Evolutionary conservation across 2,329 filamentous ascomycete species (phyloP).

Genomic region (Didymella pomorum): DNA sequence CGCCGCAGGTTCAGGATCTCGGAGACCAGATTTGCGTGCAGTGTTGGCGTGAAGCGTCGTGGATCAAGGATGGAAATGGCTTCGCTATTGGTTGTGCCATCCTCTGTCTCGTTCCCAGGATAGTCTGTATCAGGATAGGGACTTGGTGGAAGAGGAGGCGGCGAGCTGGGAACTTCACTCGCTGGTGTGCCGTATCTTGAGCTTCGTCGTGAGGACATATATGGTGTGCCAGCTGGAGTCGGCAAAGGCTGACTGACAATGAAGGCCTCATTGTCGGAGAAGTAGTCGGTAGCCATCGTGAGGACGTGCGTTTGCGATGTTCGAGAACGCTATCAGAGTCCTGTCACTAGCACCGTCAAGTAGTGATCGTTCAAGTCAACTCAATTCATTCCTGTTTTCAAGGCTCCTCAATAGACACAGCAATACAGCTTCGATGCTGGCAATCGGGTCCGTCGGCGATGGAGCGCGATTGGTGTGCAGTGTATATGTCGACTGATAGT

Average conservation of each 20-base stretch:
- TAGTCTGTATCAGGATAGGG: conserved; percentile 49
- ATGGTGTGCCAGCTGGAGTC: conserved; percentile 75
- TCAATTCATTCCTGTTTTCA: conserved; percentile 42
- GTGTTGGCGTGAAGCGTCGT: conserved; percentile 89
- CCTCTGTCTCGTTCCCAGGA: conserved; percentile 45
- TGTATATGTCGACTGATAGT: neutral
- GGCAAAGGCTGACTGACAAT: conserved; percentile 64
- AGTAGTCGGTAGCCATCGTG: conserved; percentile 55
- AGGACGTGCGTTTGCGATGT: neutral
- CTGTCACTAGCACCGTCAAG: conserved; percentile 41
- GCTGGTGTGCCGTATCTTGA: conserved; percentile 66
- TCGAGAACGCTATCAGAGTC: neutral
- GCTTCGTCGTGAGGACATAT: conserved; percentile 69
- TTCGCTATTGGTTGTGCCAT: conserved; percentile 67
- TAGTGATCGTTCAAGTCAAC: conserved; percentile 31
- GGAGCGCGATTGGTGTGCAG: neutral
- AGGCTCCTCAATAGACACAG: neutral
- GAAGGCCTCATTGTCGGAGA: conserved; percentile 55
- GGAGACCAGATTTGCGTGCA: conserved; percentile 92
- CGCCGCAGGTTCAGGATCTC: conserved; percentile 88
- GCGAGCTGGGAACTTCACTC: conserved; percentile 72
- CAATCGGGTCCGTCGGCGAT: neutral
- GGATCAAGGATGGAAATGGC: conserved; percentile 81
- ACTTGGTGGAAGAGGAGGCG: conserved; percentile 62
- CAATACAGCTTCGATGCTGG: neutral